A percentile compares a stretch with the other conserved stretches of the same genome.
Evolutionary conservation across 257 asterid genomes (phyloP).

Genomic region (Primulina tabacum): DNA sequence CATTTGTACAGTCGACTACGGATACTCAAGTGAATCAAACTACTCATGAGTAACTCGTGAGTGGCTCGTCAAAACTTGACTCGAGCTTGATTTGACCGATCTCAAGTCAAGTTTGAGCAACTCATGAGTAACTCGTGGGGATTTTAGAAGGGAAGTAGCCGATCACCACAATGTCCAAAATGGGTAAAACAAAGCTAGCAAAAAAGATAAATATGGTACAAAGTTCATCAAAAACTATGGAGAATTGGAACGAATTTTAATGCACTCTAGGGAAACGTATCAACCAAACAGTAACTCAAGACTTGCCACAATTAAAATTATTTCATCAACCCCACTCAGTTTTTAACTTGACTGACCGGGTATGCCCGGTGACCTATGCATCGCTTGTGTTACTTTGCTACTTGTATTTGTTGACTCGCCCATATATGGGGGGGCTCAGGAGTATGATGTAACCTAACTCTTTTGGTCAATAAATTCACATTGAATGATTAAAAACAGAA

Average conservation of each 20-base stretch:
- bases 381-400: not conserved
- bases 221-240: not conserved
- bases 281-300: not conserved
- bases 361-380: not conserved
- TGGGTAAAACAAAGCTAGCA: conserved; percentile 1
- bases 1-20: conserved; percentile 13
- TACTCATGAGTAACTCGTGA: too few species aligned
- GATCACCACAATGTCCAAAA: not conserved
- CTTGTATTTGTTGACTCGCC: not conserved
- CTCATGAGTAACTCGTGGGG: not conserved
- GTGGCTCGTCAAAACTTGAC: too few species aligned
- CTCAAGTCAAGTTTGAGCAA: too few species aligned
- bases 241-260: not conserved
- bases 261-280: conserved; percentile 1
- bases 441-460: not conserved
- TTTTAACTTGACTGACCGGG: not conserved
- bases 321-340: not conserved
- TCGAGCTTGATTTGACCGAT: too few species aligned
- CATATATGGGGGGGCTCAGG: too few species aligned
- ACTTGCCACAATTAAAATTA: not conserved
- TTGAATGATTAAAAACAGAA: too few species aligned
- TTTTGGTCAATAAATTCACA: not conserved
- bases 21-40: not conserved
- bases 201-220: not conserved
- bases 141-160: not conserved